Percentiles rank a stretch among this genome's conserved stretches.
Conservation (phyloP, 169 alveolate genomes). For the Fabrea salina region DNA sequence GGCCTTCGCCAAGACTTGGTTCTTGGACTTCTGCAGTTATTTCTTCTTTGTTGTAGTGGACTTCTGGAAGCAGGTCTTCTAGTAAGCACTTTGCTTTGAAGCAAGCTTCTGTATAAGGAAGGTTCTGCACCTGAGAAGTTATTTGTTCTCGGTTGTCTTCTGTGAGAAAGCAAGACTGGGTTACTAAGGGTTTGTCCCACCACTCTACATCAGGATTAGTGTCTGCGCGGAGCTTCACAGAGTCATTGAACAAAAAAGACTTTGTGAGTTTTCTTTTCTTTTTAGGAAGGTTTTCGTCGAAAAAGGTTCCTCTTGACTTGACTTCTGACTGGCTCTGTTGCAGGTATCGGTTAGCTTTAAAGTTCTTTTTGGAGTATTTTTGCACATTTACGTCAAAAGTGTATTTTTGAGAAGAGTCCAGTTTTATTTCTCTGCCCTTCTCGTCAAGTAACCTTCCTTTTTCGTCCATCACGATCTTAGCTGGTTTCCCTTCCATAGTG, state of each 20-base stretch:
- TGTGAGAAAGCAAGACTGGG: background rate
- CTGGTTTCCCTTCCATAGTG: no score
- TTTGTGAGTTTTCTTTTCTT: background rate
- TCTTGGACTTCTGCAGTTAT: constrained; percentile 53
- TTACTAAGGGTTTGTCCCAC: constrained; percentile 67
- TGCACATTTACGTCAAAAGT: constrained; percentile 10
- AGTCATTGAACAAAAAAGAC: background rate
- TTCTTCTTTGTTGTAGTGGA: constrained; percentile 32
- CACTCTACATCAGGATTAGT: constrained; percentile 69
- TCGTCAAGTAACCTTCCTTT: constrained; percentile 21
- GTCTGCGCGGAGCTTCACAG: background rate
- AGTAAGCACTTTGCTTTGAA: background rate
- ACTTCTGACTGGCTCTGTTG: background rate
- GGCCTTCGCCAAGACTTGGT: constrained; percentile 43
- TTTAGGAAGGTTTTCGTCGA: constrained; percentile 28
- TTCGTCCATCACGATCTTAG: constrained; percentile 22
- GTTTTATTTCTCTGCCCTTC: constrained; percentile 11
- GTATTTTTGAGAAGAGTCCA: background rate
- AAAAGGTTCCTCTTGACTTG: constrained; percentile 21
- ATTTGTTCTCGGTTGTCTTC: constrained; percentile 28
- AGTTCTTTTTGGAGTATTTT: constrained; percentile 5
- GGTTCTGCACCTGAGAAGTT: constrained; percentile 1
- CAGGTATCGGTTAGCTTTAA: background rate
- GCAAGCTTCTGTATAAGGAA: background rate
- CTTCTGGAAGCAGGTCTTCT: background rate